Evolutionary conservation across 1,139 yeast species (phyloP).

Genomic region (Candida sanyaensis): DNA sequence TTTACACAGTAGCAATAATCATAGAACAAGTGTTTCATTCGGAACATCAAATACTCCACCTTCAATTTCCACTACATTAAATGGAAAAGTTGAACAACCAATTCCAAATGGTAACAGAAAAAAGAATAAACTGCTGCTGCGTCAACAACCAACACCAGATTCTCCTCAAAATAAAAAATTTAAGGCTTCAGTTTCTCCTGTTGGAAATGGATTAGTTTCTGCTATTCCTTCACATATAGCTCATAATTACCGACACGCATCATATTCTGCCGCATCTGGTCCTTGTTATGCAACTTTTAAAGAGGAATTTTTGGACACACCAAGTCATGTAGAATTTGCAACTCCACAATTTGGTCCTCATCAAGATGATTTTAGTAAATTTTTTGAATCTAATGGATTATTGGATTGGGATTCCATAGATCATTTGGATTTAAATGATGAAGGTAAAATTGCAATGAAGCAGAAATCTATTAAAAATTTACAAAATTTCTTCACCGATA

Average conservation of each 20-base stretch:
- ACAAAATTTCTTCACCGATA: constrained; percentile 17
- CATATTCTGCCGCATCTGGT: constrained; percentile 81
- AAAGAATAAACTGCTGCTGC: constrained; percentile 5
- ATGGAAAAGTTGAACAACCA: constrained; percentile 2
- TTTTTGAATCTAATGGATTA: constrained; percentile 23
- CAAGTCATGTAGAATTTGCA: constrained; percentile 73
- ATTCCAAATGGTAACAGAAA: constrained; percentile 1
- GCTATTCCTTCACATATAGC: constrained; percentile 11
- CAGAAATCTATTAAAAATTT: constrained; percentile 16
- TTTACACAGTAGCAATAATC: constrained; percentile 13
- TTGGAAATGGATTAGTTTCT: neutral
- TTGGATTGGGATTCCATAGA: constrained; percentile 42
- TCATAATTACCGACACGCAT: constrained; percentile 55
- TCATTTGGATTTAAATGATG: constrained; percentile 25
- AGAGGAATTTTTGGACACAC: constrained; percentile 38
- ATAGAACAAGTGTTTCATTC: constrained; percentile 15
- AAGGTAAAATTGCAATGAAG: constrained; percentile 10
- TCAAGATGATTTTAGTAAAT: constrained; percentile 22
- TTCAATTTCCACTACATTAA: neutral
- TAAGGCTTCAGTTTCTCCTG: constrained; percentile 6
- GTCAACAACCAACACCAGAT: constrained; percentile 11
- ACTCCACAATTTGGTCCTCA: constrained; percentile 66
- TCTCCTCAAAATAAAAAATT: constrained; percentile 14
- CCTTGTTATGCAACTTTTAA: constrained; percentile 62
- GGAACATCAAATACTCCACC: constrained; percentile 1